phyloP scores from a whole-genome alignment of 768 basidiomycete species.

The Boletus subparvulus region DNA sequence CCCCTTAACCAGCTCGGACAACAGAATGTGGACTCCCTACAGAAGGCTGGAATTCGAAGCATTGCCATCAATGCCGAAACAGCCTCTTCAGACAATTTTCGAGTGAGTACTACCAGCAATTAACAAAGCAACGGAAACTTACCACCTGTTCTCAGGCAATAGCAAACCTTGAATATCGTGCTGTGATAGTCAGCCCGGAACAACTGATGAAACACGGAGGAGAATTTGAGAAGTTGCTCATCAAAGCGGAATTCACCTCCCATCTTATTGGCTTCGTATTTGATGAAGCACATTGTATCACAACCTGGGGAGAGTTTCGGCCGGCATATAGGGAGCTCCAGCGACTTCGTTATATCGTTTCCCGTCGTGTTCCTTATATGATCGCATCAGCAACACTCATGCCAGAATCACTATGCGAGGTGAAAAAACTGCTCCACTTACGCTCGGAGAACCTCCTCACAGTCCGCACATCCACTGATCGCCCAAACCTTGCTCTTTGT shows the following conservation, averaged over 20 bases:
- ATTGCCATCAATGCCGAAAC: not conserved
- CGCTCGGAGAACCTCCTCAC: not conserved
- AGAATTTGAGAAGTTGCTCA: not conserved
- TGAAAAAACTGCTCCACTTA: too few relatives aligned
- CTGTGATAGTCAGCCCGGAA: not conserved
- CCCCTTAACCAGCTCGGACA: not conserved
- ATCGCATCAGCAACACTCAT: not conserved
- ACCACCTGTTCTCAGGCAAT: too few relatives aligned
- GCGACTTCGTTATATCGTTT: not conserved
- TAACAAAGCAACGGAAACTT: too few relatives aligned
- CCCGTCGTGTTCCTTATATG: not conserved
- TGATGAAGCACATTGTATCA: not conserved
- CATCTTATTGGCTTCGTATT: not conserved
- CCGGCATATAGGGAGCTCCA: not conserved
- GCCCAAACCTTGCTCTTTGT: not conserved
- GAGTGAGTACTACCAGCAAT: too few relatives aligned
- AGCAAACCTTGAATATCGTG: too few relatives aligned
- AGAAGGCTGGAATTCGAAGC: not conserved
- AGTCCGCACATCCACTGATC: not conserved
- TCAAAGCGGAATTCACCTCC: not conserved
- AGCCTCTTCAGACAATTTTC: not conserved
- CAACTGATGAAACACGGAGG: not conserved
- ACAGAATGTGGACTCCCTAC: not conserved
- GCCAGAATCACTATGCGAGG: too few relatives aligned
- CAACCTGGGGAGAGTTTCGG: not conserved